Evolutionary conservation across 116 monocot genomes (phyloP), one percentile per base, ranked within the genome.

Genomic region (Cymodocea nodosa): DNA sequence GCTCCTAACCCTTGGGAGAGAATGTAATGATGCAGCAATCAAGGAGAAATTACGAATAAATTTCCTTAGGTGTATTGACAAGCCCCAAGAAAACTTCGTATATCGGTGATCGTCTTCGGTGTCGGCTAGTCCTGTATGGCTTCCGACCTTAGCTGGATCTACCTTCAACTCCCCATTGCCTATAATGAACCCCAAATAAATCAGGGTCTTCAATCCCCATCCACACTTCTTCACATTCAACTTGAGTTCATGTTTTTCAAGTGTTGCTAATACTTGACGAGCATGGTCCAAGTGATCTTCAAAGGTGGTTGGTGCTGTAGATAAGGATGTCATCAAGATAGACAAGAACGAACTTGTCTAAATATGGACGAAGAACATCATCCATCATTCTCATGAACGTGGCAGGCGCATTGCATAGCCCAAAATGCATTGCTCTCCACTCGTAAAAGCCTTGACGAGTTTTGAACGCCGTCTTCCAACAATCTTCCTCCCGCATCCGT

Each of bases 11-110:
- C 37, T 63, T 9, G 44, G n/a, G 4, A 63, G 15, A 16, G 63
- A 25, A 48, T 48, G 44, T 4, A 63, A 16, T 44, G 63, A 35
- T 16, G 63, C 19, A 15, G 7, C 63, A 6, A 63, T 17, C 15
- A 63, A 16, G 17, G 44, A 63, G 17, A 63, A 63, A 20, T 63
- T 36, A 6, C 17, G 15, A 15, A 63, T 48, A n/a, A 63, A 63
- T 40, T 63, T 63, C n/a, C 40, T 20, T 6, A 63, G 40, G n/a
- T n/a, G 20, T 63, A 63, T 63, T 63, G 40, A n/a, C 63, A 63
- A 14, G 63, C 63, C 14, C 63, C 44, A 15, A 48, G 15, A 15
- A 63, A 48, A 20, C 18, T 63, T 12, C 40, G 18, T 35, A 19
- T 16, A 15, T 63, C 18, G 10, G 4, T 63, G 3, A 63, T 14